Base-by-base conservation (phyloP, 2,329 filamentous ascomycete genomes). In the Onygena corvina region DNA sequence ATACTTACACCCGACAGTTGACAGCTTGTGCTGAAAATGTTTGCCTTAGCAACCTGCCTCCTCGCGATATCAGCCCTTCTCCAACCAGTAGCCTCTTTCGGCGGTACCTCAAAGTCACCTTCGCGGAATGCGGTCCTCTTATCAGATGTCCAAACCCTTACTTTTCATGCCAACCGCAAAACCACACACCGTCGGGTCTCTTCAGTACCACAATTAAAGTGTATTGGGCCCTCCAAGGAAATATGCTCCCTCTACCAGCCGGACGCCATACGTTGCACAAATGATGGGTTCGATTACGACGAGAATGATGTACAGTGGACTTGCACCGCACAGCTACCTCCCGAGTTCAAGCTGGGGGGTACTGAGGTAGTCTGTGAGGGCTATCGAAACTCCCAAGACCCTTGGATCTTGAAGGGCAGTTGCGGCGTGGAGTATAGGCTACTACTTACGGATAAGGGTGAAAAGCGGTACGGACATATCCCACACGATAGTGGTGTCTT, bases 351-450 rank as follows among this genome's bases (percentile, higher is more conserved):
- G 66, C 78, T 96, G 23, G 89, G 86, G 50, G 76, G 77, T 53
- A 95, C 90, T 8, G 89, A 96, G 54, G 90, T 96, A 49, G 73
- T 88, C 8, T 98, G 92, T 66, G 90, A 98, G 62, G 90, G 92
- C 8, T 96, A 94, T 68, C 71, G 77, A 51, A 74, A 71, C 11
- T 68, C 82, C 0, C 79, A 90, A 42, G 92, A 96, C 64, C 79
- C 80, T 0, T 93, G 87, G 64, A 77, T 96, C n/a, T 70, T 96
- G 48, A 88, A 85, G 60, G 92, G 92, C 18, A 92, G 85, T 64
- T 96, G 90, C 67, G 92, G 84, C 11, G 89, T 94, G 20, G 86
- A 94, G 67, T 96, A 96, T 66, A 75, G 83, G 11, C 67, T 96
- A 4, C 65, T 84, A 0, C 71, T 96, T 47, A 96, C 89, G 1